These are phyloP conservation scores for Ophidiomyces ophidiicola DNA, from an alignment of 2,329 filamentous ascomycete genomes.

Conservation along the genomic window DNA sequence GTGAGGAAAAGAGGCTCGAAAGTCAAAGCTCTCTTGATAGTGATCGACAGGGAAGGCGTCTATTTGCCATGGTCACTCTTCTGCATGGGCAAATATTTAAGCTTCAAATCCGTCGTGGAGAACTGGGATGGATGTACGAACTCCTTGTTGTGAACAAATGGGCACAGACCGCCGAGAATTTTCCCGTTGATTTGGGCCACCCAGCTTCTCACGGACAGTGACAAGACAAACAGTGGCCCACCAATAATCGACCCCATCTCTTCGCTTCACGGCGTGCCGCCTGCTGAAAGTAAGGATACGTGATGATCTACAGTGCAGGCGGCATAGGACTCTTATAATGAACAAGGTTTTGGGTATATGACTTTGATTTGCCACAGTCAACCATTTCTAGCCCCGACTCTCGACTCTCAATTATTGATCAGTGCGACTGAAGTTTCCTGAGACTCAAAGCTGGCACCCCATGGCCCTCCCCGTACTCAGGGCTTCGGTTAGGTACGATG, in stretches of 20 bases:
- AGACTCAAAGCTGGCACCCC: no score
- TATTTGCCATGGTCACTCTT: constrained; percentile 5
- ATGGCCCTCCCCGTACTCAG: not conserved
- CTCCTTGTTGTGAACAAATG: constrained; percentile 1
- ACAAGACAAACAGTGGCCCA: constrained; percentile 4
- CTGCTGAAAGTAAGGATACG: constrained; percentile 9
- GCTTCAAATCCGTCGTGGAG: constrained; percentile 8
- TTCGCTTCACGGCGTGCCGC: constrained; percentile 10
- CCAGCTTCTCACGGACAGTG: constrained; percentile 1
- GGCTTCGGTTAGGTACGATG: not conserved
- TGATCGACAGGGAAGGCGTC: constrained; percentile 11
- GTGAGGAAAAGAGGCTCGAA: no score
- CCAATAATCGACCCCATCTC: constrained; percentile 4
- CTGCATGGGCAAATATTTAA: constrained; percentile 8
- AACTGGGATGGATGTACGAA: constrained; percentile 5
- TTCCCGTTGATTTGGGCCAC: constrained; percentile 8
- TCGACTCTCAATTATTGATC: not conserved
- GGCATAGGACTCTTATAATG: constrained; percentile 6
- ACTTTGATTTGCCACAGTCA: constrained; percentile 7
- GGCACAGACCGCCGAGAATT: constrained; percentile 9
- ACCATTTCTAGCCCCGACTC: not conserved
- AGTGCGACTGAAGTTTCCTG: not conserved
- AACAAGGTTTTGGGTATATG: constrained; percentile 5
- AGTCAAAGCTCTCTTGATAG: no score
- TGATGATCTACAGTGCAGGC: constrained; percentile 9